Evolutionary conservation across 2,329 filamentous ascomycete species (phyloP).

Genomic region (Podosphaera leucotricha): DNA sequence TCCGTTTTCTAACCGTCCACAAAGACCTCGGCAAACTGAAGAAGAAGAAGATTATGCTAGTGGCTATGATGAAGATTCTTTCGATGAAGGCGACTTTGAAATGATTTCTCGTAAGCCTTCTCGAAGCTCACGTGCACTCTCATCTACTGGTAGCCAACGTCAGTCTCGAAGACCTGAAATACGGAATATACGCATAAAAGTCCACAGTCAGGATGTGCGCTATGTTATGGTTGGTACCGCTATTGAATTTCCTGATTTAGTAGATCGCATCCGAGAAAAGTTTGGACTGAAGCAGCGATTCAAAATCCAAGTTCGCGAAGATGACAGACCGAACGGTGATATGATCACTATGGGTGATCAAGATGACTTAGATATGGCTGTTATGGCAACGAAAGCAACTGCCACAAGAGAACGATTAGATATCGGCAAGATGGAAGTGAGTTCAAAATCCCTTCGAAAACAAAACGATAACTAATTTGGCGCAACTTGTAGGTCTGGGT

Average conservation of each 20-base stretch:
- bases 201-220: conserved; percentile 72
- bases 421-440: conserved; percentile 86
- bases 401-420: conserved; percentile 55
- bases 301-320: conserved; percentile 74
- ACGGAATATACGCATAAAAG: conserved; percentile 69
- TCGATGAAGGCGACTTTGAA: conserved; percentile 61
- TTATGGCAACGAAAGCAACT: conserved; percentile 41
- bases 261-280: conserved; percentile 62
- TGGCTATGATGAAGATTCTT: conserved; percentile 43
- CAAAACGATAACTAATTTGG: background rate
- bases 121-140: conserved; percentile 18
- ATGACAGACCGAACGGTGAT: conserved; percentile 52
- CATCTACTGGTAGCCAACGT: conserved; percentile 20
- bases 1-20: conserved; percentile 2
- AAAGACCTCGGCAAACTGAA: conserved; percentile 45
- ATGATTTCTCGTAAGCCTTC: conserved; percentile 35
- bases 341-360: conserved; percentile 97
- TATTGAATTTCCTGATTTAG: conserved; percentile 54
- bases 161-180: conserved; percentile 40
- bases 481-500: background rate
- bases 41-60: conserved; percentile 61
- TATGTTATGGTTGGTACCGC: conserved; percentile 67
- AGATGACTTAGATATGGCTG: conserved; percentile 79
- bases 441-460: conserved; percentile 16
- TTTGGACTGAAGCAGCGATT: conserved; percentile 57